These are phyloP conservation scores for Byssoonygena ceratinophila DNA, from an alignment of 2,329 filamentous ascomycete species.

Conservation along the genomic window DNA sequence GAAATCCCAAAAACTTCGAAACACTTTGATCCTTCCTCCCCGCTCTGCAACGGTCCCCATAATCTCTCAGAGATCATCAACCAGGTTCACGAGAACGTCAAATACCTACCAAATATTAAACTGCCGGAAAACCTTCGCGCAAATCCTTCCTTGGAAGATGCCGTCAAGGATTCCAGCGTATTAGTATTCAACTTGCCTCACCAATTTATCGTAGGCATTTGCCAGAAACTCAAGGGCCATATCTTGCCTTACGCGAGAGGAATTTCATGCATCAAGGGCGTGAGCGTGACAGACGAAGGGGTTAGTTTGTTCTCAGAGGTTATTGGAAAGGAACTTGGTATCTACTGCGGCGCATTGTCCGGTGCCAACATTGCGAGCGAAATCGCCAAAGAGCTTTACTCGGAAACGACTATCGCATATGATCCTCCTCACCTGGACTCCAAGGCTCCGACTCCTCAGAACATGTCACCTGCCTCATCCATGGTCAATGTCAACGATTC, in stretches of 20 bases:
- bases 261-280: slow-evolving; percentile 96
- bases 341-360: slow-evolving; percentile 92
- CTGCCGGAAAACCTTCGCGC: slow-evolving; percentile 59
- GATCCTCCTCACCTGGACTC: slow-evolving; percentile 85
- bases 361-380: slow-evolving; percentile 95
- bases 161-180: slow-evolving; percentile 74
- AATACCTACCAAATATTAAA: slow-evolving; percentile 83
- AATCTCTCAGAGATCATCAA: slow-evolving; percentile 92
- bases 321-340: slow-evolving; percentile 80
- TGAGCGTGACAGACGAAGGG: slow-evolving; percentile 77
- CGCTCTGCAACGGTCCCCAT: slow-evolving; percentile 55
- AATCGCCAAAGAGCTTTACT: slow-evolving; percentile 92
- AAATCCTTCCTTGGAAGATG: slow-evolving; percentile 45
- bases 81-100: slow-evolving; percentile 85
- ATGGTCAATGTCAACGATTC: slow-evolving; percentile 36
- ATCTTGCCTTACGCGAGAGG: slow-evolving; percentile 86
- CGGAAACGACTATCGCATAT: slow-evolving; percentile 93
- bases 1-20: slow-evolving; percentile 60
- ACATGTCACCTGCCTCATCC: slow-evolving; percentile 44
- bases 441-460: slow-evolving; percentile 54
- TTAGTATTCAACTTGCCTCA: slow-evolving; percentile 95
- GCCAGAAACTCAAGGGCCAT: slow-evolving; percentile 72
- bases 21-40: slow-evolving; percentile 54
- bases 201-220: slow-evolving; percentile 75
- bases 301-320: slow-evolving; percentile 88